Evolutionary conservation across 2,329 filamentous ascomycete genomes (phyloP).

Genomic region (Alternaria brassicae): DNA sequence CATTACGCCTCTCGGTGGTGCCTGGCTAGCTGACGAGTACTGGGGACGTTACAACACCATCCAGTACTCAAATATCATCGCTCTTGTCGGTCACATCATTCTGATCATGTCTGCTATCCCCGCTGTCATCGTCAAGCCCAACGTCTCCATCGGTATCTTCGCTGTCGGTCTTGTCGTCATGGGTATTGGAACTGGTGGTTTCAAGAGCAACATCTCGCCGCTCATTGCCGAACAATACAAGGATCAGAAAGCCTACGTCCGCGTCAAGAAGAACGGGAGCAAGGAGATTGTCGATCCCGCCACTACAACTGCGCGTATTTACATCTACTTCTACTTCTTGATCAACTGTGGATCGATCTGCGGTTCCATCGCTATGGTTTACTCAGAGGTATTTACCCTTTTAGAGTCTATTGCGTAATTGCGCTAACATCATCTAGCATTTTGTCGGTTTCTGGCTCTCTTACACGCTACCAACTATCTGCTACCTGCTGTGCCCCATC

Average conservation of each 20-base stretch:
- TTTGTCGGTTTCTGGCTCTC: conserved; percentile 72
- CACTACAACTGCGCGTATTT: conserved; percentile 72
- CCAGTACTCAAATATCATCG: conserved; percentile 62
- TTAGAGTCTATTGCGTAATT: neutral
- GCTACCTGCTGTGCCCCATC: conserved; percentile 67
- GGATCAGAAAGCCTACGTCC: conserved; percentile 38
- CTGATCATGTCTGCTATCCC: conserved; percentile 65
- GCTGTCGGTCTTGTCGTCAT: conserved; percentile 67
- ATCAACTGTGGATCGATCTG: conserved; percentile 51
- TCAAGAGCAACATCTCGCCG: conserved; percentile 70
- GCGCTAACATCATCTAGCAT: neutral
- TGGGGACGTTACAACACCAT: conserved; percentile 68
- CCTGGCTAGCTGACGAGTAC: conserved; percentile 66
- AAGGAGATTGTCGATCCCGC: conserved; percentile 71
- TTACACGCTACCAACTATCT: conserved; percentile 69
- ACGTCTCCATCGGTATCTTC: conserved; percentile 62
- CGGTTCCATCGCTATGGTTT: conserved; percentile 49
- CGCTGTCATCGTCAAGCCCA: conserved; percentile 56
- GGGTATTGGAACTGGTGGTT: conserved; percentile 71
- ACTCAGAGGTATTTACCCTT: conserved; percentile 21
- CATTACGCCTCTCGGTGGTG: conserved; percentile 65
- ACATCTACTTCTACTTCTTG: conserved; percentile 46
- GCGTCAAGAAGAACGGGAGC: conserved; percentile 48
- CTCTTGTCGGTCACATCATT: conserved; percentile 64
- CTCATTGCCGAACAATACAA: conserved; percentile 66